These are phyloP conservation scores for Yarrowia keelungensis DNA, from an alignment of 805 yeast species.

Conservation along the genomic window DNA sequence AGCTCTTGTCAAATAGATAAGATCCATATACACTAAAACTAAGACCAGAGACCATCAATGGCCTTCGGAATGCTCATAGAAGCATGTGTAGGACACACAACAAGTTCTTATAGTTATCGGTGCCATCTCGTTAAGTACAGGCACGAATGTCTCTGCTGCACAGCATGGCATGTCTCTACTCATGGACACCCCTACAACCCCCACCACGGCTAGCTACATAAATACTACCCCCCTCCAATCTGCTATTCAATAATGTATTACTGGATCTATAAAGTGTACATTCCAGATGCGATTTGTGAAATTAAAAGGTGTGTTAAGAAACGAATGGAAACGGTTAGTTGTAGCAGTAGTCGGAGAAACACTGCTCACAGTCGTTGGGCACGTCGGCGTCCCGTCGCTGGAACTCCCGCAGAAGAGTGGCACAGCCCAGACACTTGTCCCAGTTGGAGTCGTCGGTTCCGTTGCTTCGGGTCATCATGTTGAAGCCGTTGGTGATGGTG, in stretches of 20 bases:
- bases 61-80: too few species aligned
- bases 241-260: neutral
- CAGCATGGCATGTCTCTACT: too few species aligned
- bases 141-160: too few species aligned
- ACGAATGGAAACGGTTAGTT: constrained; percentile 43
- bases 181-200: too few species aligned
- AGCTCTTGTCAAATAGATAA: too few species aligned
- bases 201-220: too few species aligned
- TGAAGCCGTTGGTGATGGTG: constrained; percentile 78
- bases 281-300: constrained; percentile 12
- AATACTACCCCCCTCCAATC: too few species aligned
- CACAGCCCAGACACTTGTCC: constrained; percentile 81
- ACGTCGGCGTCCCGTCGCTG: constrained; percentile 61
- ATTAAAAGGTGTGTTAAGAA: neutral
- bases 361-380: constrained; percentile 69
- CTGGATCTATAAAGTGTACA: neutral
- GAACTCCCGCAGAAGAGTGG: constrained; percentile 76
- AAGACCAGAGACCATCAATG: too few species aligned
- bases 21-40: too few species aligned
- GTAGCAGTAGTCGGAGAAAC: constrained; percentile 82
- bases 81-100: too few species aligned
- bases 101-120: too few species aligned
- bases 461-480: constrained; percentile 68
- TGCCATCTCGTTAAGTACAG: too few species aligned
- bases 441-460: constrained; percentile 71